Conservation (phyloP, 257 asterid genomes). For the Solanum pinnatisectum region DNA sequence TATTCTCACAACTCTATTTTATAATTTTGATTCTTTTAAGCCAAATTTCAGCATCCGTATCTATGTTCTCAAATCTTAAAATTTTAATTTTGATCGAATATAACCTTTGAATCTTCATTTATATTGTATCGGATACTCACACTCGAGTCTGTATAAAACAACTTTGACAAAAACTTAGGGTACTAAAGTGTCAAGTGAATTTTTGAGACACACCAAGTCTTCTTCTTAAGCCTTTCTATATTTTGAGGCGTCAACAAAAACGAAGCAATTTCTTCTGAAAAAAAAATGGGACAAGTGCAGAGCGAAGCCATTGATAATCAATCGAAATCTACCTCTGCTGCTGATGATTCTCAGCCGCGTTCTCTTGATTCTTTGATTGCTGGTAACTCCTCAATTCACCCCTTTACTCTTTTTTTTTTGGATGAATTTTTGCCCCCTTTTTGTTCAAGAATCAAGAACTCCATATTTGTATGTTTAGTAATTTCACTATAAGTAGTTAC, state of each 20-base stretch:
- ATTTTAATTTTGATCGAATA: no score
- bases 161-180: not conserved
- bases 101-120: no score
- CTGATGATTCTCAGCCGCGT: conserved; percentile 12
- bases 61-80: no score
- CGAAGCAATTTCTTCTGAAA: not conserved
- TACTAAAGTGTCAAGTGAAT: not conserved
- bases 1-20: no score
- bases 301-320: conserved; percentile 1
- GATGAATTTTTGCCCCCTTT: not conserved
- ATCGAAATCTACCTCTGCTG: conserved; percentile 10
- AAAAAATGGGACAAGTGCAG: conserved; percentile 9
- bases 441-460: not conserved
- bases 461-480: not conserved
- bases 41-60: fast-evolving
- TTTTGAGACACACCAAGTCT: not conserved
- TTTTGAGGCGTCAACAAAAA: not conserved
- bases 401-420: not conserved
- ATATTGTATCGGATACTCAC: not conserved
- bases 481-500: not conserved
- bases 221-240: not conserved
- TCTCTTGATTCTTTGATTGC: conserved; percentile 61
- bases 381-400: not conserved
- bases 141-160: not conserved
- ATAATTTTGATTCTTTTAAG: not conserved